Percentiles rank a stretch among this genome's conserved stretches.
Conservation (phyloP, 2,329 filamentous ascomycete species). For the Xylariales sp. region DNA sequence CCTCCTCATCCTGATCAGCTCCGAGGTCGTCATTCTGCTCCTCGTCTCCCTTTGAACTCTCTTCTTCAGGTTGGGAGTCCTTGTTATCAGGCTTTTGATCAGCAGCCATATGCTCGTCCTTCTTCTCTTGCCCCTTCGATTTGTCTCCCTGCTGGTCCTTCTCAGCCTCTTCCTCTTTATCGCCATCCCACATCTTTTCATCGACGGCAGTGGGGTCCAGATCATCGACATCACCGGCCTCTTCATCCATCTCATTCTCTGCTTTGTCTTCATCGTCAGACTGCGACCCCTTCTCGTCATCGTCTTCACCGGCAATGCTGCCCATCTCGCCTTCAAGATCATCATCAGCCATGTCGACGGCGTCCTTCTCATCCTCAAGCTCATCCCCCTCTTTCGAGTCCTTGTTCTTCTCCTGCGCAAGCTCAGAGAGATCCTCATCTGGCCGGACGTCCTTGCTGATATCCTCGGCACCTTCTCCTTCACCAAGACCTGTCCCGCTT, state of each 20-base stretch:
- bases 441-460: conserved; percentile 96
- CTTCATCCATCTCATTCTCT: conserved; percentile 78
- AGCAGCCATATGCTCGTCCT: conserved; percentile 55
- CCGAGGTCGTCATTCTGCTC: conserved; percentile 56
- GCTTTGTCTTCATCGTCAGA: conserved; percentile 61
- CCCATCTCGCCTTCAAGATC: conserved; percentile 85
- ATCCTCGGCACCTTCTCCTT: conserved; percentile 91
- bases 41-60: conserved; percentile 36
- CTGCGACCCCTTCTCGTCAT: conserved; percentile 56
- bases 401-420: conserved; percentile 78
- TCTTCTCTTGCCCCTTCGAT: conserved; percentile 63
- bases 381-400: conserved; percentile 54
- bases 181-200: conserved; percentile 98
- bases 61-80: conserved; percentile 39
- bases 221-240: conserved; percentile 86
- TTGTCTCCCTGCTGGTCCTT: conserved; percentile 77
- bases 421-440: conserved; percentile 86
- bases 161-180: conserved; percentile 71
- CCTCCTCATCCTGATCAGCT: conserved; percentile 53
- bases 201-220: conserved; percentile 86
- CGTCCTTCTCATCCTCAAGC: conserved; percentile 76
- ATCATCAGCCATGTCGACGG: conserved; percentile 87
- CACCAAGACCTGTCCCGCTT: conserved; percentile 86
- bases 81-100: conserved; percentile 53
- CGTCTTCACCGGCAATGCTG: conserved; percentile 56